phyloP scores from a whole-genome alignment of 768 basidiomycete genomes.

The Calocybe indica region DNA sequence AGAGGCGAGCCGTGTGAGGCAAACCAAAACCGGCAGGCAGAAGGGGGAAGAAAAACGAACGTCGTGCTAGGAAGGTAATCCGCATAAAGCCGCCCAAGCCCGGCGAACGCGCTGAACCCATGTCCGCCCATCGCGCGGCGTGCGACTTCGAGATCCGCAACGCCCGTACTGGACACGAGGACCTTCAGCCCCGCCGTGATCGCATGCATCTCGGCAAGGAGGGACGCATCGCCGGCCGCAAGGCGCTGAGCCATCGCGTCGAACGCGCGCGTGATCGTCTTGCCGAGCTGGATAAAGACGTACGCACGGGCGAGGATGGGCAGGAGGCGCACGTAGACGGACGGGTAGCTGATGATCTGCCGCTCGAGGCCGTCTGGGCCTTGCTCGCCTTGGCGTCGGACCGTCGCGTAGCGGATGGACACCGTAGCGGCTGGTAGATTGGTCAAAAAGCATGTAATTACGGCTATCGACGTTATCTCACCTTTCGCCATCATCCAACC shows the following conservation, averaged over 20 bases:
- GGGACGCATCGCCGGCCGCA: constrained; percentile 48
- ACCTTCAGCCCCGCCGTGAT: constrained; percentile 66
- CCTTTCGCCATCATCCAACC: constrained; percentile 68
- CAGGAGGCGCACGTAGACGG: constrained; percentile 64
- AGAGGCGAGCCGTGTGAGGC: not conserved
- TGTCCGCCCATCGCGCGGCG: constrained; percentile 74
- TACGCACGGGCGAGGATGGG: constrained; percentile 66
- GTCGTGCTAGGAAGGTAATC: constrained; percentile 62
- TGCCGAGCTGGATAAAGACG: constrained; percentile 61
- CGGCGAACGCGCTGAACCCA: constrained; percentile 65
- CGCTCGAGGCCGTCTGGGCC: constrained; percentile 50
- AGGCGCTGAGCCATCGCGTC: constrained; percentile 41
- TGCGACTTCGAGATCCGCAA: constrained; percentile 58
- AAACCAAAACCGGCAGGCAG: not conserved
- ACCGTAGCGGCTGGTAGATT: constrained; percentile 44
- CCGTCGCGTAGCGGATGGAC: constrained; percentile 65
- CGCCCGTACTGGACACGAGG: constrained; percentile 43
- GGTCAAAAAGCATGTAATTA: not conserved
- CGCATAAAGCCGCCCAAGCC: constrained; percentile 59
- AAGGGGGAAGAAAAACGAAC: constrained; percentile 26
- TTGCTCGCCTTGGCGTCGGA: constrained; percentile 60
- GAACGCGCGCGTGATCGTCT: constrained; percentile 49
- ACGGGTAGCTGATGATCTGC: constrained; percentile 69
- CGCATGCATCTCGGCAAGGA: constrained; percentile 70
- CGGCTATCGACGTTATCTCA: constrained; percentile 11